phyloP scores from a whole-genome alignment of 2,329 filamentous ascomycete genomes.

The Madurella mycetomatis region DNA sequence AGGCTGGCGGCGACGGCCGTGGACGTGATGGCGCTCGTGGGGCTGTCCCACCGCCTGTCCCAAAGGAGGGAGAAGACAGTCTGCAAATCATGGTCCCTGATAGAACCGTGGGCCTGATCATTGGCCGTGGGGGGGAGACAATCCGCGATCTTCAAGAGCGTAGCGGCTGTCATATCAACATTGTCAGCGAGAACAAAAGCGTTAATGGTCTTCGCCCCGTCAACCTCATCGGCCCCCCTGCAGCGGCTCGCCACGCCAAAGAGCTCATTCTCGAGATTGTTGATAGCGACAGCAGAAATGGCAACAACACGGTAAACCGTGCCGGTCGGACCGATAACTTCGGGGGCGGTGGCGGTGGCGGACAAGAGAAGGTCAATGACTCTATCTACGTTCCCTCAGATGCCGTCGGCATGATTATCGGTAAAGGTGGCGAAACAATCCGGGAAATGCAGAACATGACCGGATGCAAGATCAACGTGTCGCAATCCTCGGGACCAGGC shows the following conservation, averaged over 20 bases:
- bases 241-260: constrained; percentile 73
- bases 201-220: constrained; percentile 85
- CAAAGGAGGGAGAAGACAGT: constrained; percentile 76
- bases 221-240: constrained; percentile 77
- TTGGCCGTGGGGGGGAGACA: constrained; percentile 88
- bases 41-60: constrained; percentile 37
- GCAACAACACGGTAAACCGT: constrained; percentile 25
- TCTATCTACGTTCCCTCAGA: constrained; percentile 83
- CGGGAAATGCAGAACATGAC: constrained; percentile 86
- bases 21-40: constrained; percentile 27
- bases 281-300: constrained; percentile 74
- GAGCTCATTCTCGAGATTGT: constrained; percentile 91
- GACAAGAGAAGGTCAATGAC: constrained; percentile 70
- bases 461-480: constrained; percentile 92
- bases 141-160: constrained; percentile 89
- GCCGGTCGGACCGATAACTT: constrained; percentile 26
- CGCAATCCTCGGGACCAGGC: constrained; percentile 69
- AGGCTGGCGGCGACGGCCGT: constrained; percentile 34
- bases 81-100: constrained; percentile 94
- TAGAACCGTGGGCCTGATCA: constrained; percentile 86
- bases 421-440: constrained; percentile 90
- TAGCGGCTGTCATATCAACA: constrained; percentile 93
- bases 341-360: constrained; percentile 37
- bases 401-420: constrained; percentile 93
- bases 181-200: constrained; percentile 88